Percentiles rank a stretch among this genome's conserved stretches.
Conservation (phyloP, 2,329 filamentous ascomycete species). For the Pseudogymnoascus sp. region DNA sequence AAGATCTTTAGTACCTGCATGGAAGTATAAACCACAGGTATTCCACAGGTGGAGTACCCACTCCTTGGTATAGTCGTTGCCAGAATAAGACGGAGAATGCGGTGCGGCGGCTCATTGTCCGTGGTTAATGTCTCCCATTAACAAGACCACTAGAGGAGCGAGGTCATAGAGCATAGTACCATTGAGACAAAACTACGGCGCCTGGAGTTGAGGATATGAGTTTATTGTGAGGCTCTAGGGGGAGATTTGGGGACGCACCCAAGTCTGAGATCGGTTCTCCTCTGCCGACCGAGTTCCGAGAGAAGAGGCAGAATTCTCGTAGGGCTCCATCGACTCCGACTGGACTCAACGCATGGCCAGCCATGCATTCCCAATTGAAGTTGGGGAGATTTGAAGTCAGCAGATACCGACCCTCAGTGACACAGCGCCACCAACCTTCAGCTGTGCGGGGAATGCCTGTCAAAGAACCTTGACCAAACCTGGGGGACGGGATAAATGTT, state of each 20-base stretch:
- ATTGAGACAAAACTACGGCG: not conserved
- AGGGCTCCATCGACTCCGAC: not conserved
- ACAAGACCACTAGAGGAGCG: not conserved
- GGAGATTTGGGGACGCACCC: not conserved
- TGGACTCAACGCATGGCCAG: not conserved
- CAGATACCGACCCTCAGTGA: not conserved
- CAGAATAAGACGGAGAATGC: constrained; percentile 3
- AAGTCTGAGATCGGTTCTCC: not conserved
- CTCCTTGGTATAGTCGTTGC: not conserved
- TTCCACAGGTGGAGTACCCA: not conserved
- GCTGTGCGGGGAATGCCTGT: not conserved
- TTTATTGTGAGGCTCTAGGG: not conserved
- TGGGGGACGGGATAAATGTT: constrained; percentile 1
- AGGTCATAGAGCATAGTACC: not conserved
- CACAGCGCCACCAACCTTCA: not conserved
- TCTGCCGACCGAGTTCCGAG: not conserved
- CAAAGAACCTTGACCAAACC: not conserved
- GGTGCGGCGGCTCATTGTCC: constrained; percentile 5
- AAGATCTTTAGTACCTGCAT: constrained; percentile 2
- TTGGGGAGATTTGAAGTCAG: not conserved
- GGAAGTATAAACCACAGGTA: not conserved
- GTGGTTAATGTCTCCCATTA: not conserved
- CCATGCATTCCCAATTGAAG: not conserved
- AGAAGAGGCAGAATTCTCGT: not conserved
- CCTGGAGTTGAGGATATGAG: not conserved